Conservation (phyloP, 225 moss, liverwort and hornwort species). For the Polytrichum commune region DNA sequence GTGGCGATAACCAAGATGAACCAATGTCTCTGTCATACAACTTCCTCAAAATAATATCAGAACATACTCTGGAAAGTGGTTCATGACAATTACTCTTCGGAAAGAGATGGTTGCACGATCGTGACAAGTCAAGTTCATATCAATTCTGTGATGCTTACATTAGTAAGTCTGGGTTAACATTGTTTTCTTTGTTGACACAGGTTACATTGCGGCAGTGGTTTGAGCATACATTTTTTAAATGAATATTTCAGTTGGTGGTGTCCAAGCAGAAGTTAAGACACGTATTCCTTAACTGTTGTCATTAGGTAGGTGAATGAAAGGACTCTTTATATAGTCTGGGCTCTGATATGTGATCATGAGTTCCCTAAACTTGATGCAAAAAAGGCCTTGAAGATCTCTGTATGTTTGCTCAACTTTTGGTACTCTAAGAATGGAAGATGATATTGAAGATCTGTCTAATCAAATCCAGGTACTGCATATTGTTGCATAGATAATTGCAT, state of each 20-base stretch:
- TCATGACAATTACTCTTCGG: not conserved
- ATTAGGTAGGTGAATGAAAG: too few relatives aligned
- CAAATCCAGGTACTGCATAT: too few relatives aligned
- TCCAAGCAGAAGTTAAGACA: too few relatives aligned
- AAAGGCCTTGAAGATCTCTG: too few relatives aligned
- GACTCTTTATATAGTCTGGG: too few relatives aligned
- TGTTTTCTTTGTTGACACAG: constrained; percentile 16
- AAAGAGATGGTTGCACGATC: not conserved
- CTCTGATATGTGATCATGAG: too few relatives aligned
- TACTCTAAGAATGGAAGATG: too few relatives aligned
- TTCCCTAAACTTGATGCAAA: too few relatives aligned
- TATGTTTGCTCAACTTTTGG: too few relatives aligned
- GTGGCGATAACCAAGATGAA: not conserved
- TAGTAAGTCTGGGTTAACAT: not conserved
- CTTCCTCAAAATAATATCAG: not conserved
- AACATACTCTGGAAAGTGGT: not conserved
- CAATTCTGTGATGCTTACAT: not conserved
- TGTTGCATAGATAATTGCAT: too few relatives aligned
- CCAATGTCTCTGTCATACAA: not conserved
- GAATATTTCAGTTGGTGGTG: not conserved
- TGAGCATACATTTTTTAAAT: constrained; percentile 55
- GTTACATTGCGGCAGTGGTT: constrained; percentile 56
- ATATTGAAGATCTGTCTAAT: too few relatives aligned
- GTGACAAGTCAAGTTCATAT: not conserved
- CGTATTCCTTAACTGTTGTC: too few relatives aligned